Base-by-base conservation (phyloP, 1,139 yeast genomes). In the Yamadazyma oceani region DNA sequence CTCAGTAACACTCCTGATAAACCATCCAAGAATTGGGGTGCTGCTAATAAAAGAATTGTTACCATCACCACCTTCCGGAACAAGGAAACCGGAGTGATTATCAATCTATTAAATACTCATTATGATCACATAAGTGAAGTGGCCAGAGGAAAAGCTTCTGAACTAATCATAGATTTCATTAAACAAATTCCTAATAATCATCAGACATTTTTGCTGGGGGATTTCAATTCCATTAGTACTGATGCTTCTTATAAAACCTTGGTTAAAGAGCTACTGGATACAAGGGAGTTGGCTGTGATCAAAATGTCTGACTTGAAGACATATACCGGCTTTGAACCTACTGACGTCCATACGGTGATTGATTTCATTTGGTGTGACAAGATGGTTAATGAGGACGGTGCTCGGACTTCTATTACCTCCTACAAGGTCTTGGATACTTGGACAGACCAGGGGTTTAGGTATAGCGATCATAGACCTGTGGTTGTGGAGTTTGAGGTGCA, bases 401-500 rank as follows among this genome's bases (percentile, higher is more conserved):
- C 40, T 3, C 34, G 32, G 21, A 39, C 56, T 4, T 36, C 41
- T 3, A 51, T 45, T 4, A 56, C 65, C 29, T 62, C 61, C 32
- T 66, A 68, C 51, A 66, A 66, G 26, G 63, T 66, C 22, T 56
- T 65, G 27, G 66, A 65, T 30, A 55, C 58, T 32, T 46, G 46
- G 40, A 44, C 59, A 11, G 51, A 54, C 36, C 45, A 51, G 16
- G 56, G 52, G 2, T 51, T 46, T 15, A 62, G 60, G 37, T 53
- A 63, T 17, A 64, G 72, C 31, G 78, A 73, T 48, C 78, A 72
- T 42, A 54, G 77, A 37, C 74, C 76, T 0, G 57, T 70, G 12
- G 50, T 58, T 17, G 57, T 61, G 8, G 69, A 64, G 35, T 47
- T 53, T 31, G 47, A 43, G 17, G 38, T 51, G 4, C 23, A 36